phyloP scores from a whole-genome alignment of 2,329 filamentous ascomycete species.

The Colletotrichum theobromicola region DNA sequence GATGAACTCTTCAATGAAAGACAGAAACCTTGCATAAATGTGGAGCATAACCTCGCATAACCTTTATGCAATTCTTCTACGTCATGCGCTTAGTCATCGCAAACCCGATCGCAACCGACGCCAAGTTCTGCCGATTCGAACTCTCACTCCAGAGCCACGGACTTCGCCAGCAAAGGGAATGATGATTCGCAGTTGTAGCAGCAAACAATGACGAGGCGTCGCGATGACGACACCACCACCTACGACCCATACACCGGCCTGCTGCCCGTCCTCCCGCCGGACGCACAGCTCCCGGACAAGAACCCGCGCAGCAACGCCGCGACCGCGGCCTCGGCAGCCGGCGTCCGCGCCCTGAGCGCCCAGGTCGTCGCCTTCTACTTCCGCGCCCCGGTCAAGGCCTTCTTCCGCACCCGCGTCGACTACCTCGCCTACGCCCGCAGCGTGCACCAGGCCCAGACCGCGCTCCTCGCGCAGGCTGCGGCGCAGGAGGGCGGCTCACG shows the following conservation, averaged over 20 bases:
- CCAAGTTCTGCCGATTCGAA: slow-evolving; percentile 12
- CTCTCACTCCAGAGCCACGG: neutral
- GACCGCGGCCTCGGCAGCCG: slow-evolving; percentile 82
- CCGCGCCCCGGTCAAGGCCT: slow-evolving; percentile 87
- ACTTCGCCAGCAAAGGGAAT: neutral
- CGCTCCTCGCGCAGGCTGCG: slow-evolving; percentile 39
- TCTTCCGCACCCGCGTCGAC: slow-evolving; percentile 89
- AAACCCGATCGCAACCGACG: slow-evolving; percentile 12
- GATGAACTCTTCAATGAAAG: neutral
- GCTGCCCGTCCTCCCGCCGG: slow-evolving; percentile 50
- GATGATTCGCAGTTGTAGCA: slow-evolving; percentile 5
- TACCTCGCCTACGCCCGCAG: slow-evolving; percentile 68
- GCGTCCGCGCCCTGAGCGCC: slow-evolving; percentile 82
- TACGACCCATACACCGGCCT: slow-evolving; percentile 36
- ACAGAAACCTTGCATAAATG: neutral
- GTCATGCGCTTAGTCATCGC: slow-evolving; percentile 5
- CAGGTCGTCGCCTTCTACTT: slow-evolving; percentile 92
- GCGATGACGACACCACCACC: slow-evolving; percentile 16
- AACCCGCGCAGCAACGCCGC: slow-evolving; percentile 59
- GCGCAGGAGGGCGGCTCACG: slow-evolving; percentile 37
- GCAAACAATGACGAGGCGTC: slow-evolving; percentile 20
- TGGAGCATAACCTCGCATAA: neutral
- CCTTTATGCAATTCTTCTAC: neutral
- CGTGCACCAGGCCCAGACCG: slow-evolving; percentile 52
- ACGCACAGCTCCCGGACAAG: slow-evolving; percentile 45